Evolutionary conservation across 371 early-diverging fungal genomes (phyloP), one percentile per base, ranked within the genome.

Genomic region (Zancudomyces culisetae): DNA sequence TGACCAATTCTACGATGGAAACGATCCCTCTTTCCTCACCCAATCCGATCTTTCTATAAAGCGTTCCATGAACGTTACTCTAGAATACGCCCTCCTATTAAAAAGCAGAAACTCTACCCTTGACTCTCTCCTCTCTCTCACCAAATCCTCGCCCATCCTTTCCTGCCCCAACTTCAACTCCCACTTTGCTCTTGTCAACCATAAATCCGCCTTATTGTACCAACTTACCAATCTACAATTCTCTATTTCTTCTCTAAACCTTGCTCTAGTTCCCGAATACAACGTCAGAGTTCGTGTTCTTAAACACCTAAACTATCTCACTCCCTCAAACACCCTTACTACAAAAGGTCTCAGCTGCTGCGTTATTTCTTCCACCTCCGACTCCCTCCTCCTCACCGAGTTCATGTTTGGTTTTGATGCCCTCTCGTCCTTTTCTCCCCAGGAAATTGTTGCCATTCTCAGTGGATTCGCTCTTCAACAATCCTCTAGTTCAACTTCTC

Each of bases 301-400:
- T 30, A 74, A 80, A 54, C 63, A 62, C 13, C 67, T 91, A 53
- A 70, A 75, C 1, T 92, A 81, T 56, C 75, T 91, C 43, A 89
- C 88, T 49, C 82, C 81, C 50, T 73, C 73, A 51, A 77, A 79
- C 42, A 85, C 87, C 0, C 90, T 96, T 2, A 82, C 86, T 53
- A 78, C 96, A 40, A 99, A 98, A 73, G 99, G 99, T 19, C 83
- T 90, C 22, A 90, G 98, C n/a, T 98, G 97, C 1, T 96, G 97
- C 68, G 98, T 98, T 68, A 80, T 87, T 64, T 60, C 59, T 56
- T 49, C 94, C 18, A n/a, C n/a, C n/a, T 94, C 88, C 0, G 98
- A 98, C 61, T 95, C 90, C 65, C 70, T 99, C 24, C 68, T 98
- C 8, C 66, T 98, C 18, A 98, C 99, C 0, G 99, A 99, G 62